Base-by-base conservation (phyloP, 1,139 yeast species). In the Candida sp. region DNA sequence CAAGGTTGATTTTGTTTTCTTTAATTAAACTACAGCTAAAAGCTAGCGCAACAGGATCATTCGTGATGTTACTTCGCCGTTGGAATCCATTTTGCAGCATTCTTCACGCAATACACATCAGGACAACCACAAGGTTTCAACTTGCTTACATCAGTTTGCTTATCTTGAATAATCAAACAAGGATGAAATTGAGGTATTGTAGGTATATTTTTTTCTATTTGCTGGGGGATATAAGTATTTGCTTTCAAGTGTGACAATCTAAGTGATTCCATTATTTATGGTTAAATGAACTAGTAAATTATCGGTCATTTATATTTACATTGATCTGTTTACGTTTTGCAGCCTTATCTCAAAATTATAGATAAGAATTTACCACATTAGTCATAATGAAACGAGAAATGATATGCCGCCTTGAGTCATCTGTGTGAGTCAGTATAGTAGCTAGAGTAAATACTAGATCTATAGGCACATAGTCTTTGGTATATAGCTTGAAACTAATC, bases 71-170 rank as follows among this genome's bases (percentile, higher is more conserved):
- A 32, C 11, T 12, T 32, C 2, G 64, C 66, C 38, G 62, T 55
- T 0, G 77, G 77, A 35, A 73, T 73, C 77, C 76, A 71, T 9
- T 52, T 59, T 2, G 74, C 66, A 1, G 74, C 76, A 46, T 70
- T 65, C 48, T 63, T 70, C 22, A 72, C 70, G 48, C 77, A 73
- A 51, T 70, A 68, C n/a, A 51, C 48, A 51, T 69, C 76, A 4
- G 75, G 68, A 54, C 77, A 73, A 4, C 78, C 78, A 53, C 77
- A 73, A 4, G 64, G 61, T 47, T 71, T 70, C 36, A 63, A 44
- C 46, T 68, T 70, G 23, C 57, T 61, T 5, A 63, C 61, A 48
- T 72, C 77, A 2, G 73, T 68, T 50, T 70, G 75, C 12, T 61
- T 60, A 50, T 73, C 77, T 50, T 71, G 75, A 35, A 72, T 75